phyloP scores from a whole-genome alignment of 345 rosid genomes.

The Noccaea bulbosa region DNA sequence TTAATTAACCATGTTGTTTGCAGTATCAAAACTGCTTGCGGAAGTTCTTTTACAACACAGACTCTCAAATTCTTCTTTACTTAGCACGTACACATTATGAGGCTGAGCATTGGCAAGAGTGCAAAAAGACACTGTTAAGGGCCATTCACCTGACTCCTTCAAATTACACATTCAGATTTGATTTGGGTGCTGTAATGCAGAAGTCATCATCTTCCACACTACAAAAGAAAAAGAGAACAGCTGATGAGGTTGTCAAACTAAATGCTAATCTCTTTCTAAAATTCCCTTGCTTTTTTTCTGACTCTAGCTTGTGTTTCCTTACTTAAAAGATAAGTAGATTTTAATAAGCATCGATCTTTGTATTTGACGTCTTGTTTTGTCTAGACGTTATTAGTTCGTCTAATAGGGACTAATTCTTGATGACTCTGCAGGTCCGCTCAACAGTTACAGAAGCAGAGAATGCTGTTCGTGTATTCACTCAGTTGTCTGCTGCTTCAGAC shows the following conservation, averaged over 20 bases:
- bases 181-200: constrained; percentile 98
- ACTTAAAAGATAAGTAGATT: constrained; percentile 3
- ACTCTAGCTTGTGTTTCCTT: constrained; percentile 2
- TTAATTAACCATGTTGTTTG: constrained; percentile 36
- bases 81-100: constrained; percentile 96
- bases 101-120: constrained; percentile 99
- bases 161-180: constrained; percentile 89
- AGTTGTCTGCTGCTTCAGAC: constrained; percentile 87
- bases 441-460: constrained; percentile 93
- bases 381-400: neutral
- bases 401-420: constrained; percentile 9
- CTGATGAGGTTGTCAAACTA: constrained; percentile 72
- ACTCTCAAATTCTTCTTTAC: constrained; percentile 90
- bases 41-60: constrained; percentile 87
- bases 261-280: constrained; percentile 4
- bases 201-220: constrained; percentile 94
- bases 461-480: constrained; percentile 90
- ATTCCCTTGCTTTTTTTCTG: constrained; percentile 23
- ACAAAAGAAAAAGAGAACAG: constrained; percentile 89
- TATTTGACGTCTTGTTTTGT: constrained; percentile 9
- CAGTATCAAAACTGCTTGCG: constrained; percentile 99
- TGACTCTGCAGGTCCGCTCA: constrained; percentile 74
- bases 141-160: constrained; percentile 96
- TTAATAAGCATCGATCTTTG: constrained; percentile 6
- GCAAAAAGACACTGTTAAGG: constrained; percentile 90